Percentiles rank a stretch among this genome's conserved stretches.
Evolutionary conservation across 2,329 filamentous ascomycete species (phyloP).

Genomic region (Sclerotinia nivalis): DNA sequence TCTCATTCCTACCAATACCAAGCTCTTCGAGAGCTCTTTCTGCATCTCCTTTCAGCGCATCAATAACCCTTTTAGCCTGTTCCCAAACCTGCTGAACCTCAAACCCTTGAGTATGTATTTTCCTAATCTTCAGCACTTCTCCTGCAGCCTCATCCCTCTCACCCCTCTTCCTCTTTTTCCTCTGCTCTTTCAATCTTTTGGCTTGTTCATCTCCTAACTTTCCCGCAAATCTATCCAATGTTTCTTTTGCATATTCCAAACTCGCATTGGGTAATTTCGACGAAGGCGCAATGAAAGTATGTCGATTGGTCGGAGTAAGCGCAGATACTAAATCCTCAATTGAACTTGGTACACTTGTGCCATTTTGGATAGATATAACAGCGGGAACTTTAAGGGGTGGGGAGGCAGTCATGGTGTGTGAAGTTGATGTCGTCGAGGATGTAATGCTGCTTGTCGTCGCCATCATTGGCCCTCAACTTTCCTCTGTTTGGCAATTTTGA

Average conservation of each 20-base stretch:
- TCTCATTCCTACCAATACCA: slow-evolving; percentile 33
- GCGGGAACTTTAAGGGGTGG: slow-evolving; percentile 42
- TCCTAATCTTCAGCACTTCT: slow-evolving; percentile 70
- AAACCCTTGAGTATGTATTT: slow-evolving; percentile 84
- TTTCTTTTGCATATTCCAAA: slow-evolving; percentile 74
- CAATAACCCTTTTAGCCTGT: slow-evolving; percentile 82
- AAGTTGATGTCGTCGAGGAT: slow-evolving; percentile 64
- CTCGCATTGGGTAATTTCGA: slow-evolving; percentile 66
- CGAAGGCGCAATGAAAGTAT: slow-evolving; percentile 72
- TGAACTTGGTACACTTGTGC: slow-evolving; percentile 25
- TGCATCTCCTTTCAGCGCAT: slow-evolving; percentile 58
- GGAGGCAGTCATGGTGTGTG: slow-evolving; percentile 60
- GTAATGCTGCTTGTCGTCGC: slow-evolving; percentile 48
- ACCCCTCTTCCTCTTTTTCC: slow-evolving; percentile 75
- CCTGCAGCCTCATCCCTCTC: slow-evolving; percentile 49
- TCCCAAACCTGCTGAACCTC: slow-evolving; percentile 90
- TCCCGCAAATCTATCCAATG: slow-evolving; percentile 74
- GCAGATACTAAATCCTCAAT: slow-evolving; percentile 34
- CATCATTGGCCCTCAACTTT: slow-evolving; percentile 31
- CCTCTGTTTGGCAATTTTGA: slow-evolving; percentile 21
- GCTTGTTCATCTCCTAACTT: slow-evolving; percentile 73
- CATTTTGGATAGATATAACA: slow-evolving; percentile 41
- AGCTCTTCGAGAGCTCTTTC: slow-evolving; percentile 49
- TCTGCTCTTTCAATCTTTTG: slow-evolving; percentile 63
- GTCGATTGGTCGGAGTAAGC: slow-evolving; percentile 36